Evolutionary conservation across 805 yeast species (phyloP).

Genomic region (Priceomyces carsonii): DNA sequence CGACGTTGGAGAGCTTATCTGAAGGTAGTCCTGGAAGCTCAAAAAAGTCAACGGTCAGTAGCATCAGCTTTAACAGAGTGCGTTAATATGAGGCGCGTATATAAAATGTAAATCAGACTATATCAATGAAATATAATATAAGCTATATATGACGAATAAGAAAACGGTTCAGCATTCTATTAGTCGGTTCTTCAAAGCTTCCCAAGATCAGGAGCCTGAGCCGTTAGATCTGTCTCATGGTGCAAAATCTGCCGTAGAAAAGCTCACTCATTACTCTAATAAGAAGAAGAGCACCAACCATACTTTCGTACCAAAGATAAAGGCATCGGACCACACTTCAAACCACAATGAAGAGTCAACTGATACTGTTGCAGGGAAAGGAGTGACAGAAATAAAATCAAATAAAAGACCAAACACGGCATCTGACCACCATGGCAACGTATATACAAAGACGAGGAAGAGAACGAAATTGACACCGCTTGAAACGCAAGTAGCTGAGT

Average conservation of each 20-base stretch:
- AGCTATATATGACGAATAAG: constrained; percentile 4
- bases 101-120: background rate
- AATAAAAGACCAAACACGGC: constrained; percentile 2
- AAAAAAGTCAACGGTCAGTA: constrained; percentile 17
- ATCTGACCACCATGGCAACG: background rate
- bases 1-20: constrained; percentile 7
- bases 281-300: too few species aligned
- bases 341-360: too few species aligned
- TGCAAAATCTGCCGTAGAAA: background rate
- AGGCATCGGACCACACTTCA: too few species aligned
- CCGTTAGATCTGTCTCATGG: constrained; percentile 5
- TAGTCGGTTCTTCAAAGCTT: constrained; percentile 10
- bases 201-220: background rate
- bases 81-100: constrained; percentile 11
- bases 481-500: constrained; percentile 71
- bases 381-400: too few species aligned
- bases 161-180: constrained; percentile 13
- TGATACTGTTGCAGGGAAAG: too few species aligned
- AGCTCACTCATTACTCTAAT: background rate
- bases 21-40: constrained; percentile 10
- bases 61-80: constrained; percentile 24
- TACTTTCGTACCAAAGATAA: too few species aligned
- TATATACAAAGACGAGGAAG: constrained; percentile 7
- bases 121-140: background rate
- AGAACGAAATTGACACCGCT: constrained; percentile 55